A percentile compares a stretch with the other conserved stretches of the same genome.
Evolutionary conservation across 2,329 filamentous ascomycete genomes (phyloP).

Genomic region (Ceratocystis ficicola): DNA sequence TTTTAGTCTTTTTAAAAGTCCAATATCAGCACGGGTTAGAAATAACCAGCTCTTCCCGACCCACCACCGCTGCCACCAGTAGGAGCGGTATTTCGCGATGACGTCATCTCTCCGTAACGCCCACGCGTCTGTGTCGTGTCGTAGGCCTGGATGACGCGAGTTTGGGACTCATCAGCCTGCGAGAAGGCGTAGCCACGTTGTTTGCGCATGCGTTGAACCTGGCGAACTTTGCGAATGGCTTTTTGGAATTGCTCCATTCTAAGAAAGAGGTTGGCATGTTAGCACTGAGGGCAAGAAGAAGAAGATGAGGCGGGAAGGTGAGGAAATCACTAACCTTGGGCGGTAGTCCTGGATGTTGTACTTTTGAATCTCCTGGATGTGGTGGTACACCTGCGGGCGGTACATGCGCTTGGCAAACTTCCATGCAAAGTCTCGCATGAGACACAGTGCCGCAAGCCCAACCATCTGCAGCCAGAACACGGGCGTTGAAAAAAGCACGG

Average conservation of each 20-base stretch:
- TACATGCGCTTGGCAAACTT: constrained; percentile 99
- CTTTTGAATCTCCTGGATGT: constrained; percentile 99
- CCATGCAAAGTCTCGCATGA: constrained; percentile 84
- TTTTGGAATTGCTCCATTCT: constrained; percentile 99
- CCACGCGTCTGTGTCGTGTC: constrained; percentile 90
- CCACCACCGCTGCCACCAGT: constrained; percentile 5
- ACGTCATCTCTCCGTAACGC: constrained; percentile 86
- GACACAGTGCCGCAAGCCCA: constrained; percentile 65
- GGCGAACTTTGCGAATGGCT: constrained; percentile 92
- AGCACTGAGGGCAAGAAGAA: not conserved
- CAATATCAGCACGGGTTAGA: not conserved
- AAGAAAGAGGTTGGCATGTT: constrained; percentile 6
- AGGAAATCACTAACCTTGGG: constrained; percentile 53
- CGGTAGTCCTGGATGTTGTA: constrained; percentile 99
- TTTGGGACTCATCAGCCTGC: constrained; percentile 92
- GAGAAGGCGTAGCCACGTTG: constrained; percentile 97
- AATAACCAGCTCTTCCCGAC: too few species aligned
- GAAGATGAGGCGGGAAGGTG: not conserved
- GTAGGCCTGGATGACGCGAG: constrained; percentile 88
- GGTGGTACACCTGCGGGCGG: constrained; percentile 86
- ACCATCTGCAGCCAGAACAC: constrained; percentile 88
- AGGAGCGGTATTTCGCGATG: constrained; percentile 28
- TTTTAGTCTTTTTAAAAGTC: not conserved
- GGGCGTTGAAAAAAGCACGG: constrained; percentile 65
- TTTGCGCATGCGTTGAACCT: constrained; percentile 98